Evolutionary conservation across 495 filamentous ascomycete species (phyloP).

Genomic region (Aspergillus incahuasiensis): DNA sequence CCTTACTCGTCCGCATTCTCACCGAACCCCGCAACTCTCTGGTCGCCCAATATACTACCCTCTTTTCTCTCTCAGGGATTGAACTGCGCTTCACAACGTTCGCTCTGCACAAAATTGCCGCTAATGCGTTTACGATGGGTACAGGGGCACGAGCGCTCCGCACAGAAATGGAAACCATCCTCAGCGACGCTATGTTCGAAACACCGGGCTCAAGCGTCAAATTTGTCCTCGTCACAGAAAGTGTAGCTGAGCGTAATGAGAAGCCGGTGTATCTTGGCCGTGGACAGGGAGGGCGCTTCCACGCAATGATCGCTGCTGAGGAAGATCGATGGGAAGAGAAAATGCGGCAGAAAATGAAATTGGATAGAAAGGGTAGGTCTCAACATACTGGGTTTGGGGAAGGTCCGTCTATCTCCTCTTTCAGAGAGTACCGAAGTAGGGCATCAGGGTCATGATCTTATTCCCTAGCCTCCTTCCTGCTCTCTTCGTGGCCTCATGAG

Average conservation of each 20-base stretch:
- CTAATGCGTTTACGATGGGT: slow-evolving; percentile 65
- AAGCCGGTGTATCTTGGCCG: slow-evolving; percentile 58
- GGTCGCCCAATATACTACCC: slow-evolving; percentile 75
- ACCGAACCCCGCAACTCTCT: slow-evolving; percentile 89
- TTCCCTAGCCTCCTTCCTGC: background rate
- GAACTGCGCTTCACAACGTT: slow-evolving; percentile 77
- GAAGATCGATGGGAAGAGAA: slow-evolving; percentile 60
- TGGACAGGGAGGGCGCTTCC: slow-evolving; percentile 56
- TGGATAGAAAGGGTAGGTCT: slow-evolving; percentile 25
- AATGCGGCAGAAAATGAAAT: slow-evolving; percentile 28
- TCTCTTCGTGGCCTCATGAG: no score
- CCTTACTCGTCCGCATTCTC: slow-evolving; percentile 77
- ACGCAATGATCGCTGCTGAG: slow-evolving; percentile 54
- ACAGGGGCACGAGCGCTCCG: slow-evolving; percentile 85
- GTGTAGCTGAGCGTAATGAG: slow-evolving; percentile 60
- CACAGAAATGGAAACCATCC: slow-evolving; percentile 81
- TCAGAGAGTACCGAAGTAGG: slow-evolving; percentile 52
- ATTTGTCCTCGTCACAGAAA: slow-evolving; percentile 72
- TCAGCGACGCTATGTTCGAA: slow-evolving; percentile 90
- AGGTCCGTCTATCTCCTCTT: slow-evolving; percentile 32
- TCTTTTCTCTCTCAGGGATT: slow-evolving; percentile 79
- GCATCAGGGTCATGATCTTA: slow-evolving; percentile 22
- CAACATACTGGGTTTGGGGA: slow-evolving; percentile 23
- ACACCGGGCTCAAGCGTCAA: slow-evolving; percentile 67
- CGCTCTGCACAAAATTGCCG: slow-evolving; percentile 74